Evolutionary conservation across 495 filamentous ascomycete species (phyloP).

Genomic region (Mycothermus thermophilus): DNA sequence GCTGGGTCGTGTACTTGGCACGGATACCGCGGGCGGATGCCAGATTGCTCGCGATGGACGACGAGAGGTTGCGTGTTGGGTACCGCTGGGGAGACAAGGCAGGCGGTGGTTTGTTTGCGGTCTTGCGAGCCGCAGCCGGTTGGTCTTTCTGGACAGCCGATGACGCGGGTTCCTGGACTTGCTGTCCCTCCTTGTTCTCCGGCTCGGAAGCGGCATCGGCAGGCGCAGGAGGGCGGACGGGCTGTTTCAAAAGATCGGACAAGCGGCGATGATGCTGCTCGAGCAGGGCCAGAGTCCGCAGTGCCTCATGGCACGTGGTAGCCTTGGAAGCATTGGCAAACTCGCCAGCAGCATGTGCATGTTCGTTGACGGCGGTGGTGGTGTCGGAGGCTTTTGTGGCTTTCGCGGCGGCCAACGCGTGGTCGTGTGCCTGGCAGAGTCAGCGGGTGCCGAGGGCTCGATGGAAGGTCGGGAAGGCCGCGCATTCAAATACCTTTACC

Average conservation of each 20-base stretch:
- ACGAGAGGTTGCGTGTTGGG: slow-evolving; percentile 51
- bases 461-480: no score
- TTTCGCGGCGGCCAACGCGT: slow-evolving; percentile 65
- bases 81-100: slow-evolving; percentile 32
- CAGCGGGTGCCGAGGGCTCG: no score
- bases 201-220: slow-evolving; percentile 20
- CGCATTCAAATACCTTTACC: slow-evolving; percentile 33
- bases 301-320: slow-evolving; percentile 67
- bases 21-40: slow-evolving; percentile 82
- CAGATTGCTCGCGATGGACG: slow-evolving; percentile 83
- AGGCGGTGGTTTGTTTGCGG: slow-evolving; percentile 29
- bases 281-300: slow-evolving; percentile 69
- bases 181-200: slow-evolving; percentile 23
- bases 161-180: slow-evolving; percentile 6
- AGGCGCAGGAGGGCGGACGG: slow-evolving; percentile 44
- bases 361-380: slow-evolving; percentile 68
- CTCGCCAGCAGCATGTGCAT: slow-evolving; percentile 78
- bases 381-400: slow-evolving; percentile 63
- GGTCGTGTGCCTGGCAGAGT: slow-evolving; percentile 62
- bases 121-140: slow-evolving; percentile 15
- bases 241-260: slow-evolving; percentile 61
- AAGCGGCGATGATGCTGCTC: slow-evolving; percentile 76
- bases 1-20: slow-evolving; percentile 48
- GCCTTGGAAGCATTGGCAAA: slow-evolving; percentile 68
- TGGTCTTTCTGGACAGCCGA: slow-evolving; percentile 9